Evolutionary conservation across 371 early-diverging fungal genomes (phyloP).

Genomic region (Lichtheimia corymbifera): DNA sequence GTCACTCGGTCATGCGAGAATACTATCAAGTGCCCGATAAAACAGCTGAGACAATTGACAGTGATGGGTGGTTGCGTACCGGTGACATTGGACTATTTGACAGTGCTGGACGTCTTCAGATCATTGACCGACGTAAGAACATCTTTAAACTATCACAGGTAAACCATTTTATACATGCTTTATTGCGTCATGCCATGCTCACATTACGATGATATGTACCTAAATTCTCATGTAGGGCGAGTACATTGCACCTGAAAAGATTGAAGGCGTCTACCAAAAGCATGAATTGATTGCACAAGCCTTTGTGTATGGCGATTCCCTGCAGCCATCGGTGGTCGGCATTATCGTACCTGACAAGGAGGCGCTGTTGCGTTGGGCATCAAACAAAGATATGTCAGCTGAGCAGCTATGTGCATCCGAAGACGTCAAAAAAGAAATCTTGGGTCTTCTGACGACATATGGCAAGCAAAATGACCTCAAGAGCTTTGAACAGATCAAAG

Average conservation of each 20-base stretch:
- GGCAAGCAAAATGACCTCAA: slow-evolving; percentile 74
- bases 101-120: slow-evolving; percentile 71
- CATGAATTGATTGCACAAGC: slow-evolving; percentile 72
- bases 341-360: slow-evolving; percentile 84
- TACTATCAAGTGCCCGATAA: slow-evolving; percentile 87
- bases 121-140: slow-evolving; percentile 98
- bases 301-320: slow-evolving; percentile 91
- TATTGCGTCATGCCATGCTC: too few relatives aligned
- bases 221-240: slow-evolving; percentile 89
- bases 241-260: slow-evolving; percentile 98
- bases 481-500: slow-evolving; percentile 87
- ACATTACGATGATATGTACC: slow-evolving; percentile 68
- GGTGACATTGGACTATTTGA: slow-evolving; percentile 96
- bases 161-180: neutral
- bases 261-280: slow-evolving; percentile 82
- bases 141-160: slow-evolving; percentile 91
- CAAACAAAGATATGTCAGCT: slow-evolving; percentile 33
- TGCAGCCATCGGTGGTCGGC: slow-evolving; percentile 83
- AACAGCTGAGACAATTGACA: slow-evolving; percentile 77
- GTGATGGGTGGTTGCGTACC: slow-evolving; percentile 87
- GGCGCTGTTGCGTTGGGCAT: slow-evolving; percentile 42
- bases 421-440: slow-evolving; percentile 58
- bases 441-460: slow-evolving; percentile 58
- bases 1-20: slow-evolving; percentile 79
- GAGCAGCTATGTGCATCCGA: slow-evolving; percentile 59